phyloP scores from a whole-genome alignment of 2,329 filamentous ascomycete species.

The Seiridium cupressi region DNA sequence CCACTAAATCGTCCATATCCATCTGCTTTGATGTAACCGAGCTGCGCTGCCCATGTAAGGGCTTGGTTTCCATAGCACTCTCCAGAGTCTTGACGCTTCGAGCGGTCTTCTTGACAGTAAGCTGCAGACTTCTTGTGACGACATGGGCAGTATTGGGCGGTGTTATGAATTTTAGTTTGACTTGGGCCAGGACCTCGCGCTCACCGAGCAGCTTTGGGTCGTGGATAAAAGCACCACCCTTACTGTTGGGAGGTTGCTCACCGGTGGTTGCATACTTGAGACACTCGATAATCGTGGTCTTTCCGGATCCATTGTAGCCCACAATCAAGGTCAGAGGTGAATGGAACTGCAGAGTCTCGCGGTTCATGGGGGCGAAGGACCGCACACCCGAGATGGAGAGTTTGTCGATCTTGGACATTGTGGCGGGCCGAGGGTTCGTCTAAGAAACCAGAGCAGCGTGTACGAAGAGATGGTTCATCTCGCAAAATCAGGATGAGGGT shows the following conservation, averaged over 20 bases:
- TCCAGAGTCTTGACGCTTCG: conserved; percentile 83
- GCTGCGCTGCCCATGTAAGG: conserved; percentile 71
- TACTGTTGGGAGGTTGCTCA: conserved; percentile 87
- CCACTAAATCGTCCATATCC: conserved; percentile 81
- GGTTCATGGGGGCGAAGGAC: conserved; percentile 76
- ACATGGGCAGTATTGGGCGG: conserved; percentile 79
- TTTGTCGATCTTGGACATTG: conserved; percentile 82
- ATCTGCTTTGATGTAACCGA: conserved; percentile 76
- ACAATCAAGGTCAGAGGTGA: conserved; percentile 94
- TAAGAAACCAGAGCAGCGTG: not conserved
- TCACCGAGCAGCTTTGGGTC: conserved; percentile 91
- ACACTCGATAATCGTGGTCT: conserved; percentile 98
- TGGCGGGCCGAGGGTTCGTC: conserved; percentile 12
- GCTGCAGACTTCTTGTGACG: conserved; percentile 77
- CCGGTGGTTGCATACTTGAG: conserved; percentile 98
- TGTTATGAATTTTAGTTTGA: conserved; percentile 83
- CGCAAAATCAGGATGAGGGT: not conserved
- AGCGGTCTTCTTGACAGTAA: conserved; percentile 79
- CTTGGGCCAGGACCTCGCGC: conserved; percentile 85
- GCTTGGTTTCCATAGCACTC: conserved; percentile 70
- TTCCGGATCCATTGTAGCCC: conserved; percentile 94
- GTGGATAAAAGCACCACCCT: conserved; percentile 90
- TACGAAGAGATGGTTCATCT: not conserved
- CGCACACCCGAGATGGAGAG: conserved; percentile 80
- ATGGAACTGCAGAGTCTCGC: conserved; percentile 83